These are phyloP conservation scores for Gracilaria caudata DNA, from an alignment of 23 red algal genomes.

Conservation along the genomic window DNA sequence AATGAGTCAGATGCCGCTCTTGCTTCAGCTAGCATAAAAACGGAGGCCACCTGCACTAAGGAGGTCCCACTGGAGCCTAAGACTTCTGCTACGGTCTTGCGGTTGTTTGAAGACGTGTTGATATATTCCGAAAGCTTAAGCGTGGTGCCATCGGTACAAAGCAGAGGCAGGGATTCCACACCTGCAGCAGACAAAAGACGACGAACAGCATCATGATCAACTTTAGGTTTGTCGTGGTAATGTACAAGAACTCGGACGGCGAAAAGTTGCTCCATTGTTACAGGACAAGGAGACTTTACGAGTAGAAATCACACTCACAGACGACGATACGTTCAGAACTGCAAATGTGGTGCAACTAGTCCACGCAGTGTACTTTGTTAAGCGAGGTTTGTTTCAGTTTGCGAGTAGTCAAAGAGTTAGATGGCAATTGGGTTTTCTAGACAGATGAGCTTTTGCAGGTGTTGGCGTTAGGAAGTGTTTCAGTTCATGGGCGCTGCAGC, in stretches of 20 bases:
- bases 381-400: neutral
- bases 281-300: neutral
- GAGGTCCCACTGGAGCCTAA: conserved; percentile 37
- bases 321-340: neutral
- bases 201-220: conserved; percentile 66
- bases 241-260: conserved; percentile 70
- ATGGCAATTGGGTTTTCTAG: neutral
- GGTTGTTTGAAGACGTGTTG: conserved; percentile 14
- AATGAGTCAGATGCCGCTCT: conserved; percentile 60
- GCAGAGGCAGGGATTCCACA: conserved; percentile 49
- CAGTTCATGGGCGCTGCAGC: neutral
- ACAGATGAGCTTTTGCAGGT: neutral
- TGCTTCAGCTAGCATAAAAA: conserved; percentile 71
- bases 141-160: conserved; percentile 40
- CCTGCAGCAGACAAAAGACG: conserved; percentile 57
- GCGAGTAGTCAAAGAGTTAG: neutral
- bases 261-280: conserved; percentile 65
- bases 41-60: conserved; percentile 55
- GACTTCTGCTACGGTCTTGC: conserved; percentile 50
- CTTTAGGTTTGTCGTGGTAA: conserved; percentile 69
- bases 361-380: neutral
- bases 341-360: neutral
- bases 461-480: neutral
- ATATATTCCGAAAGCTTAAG: conserved; percentile 40
- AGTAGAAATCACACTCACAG: neutral